phyloP scores from a whole-genome alignment of 1,139 yeast genomes.

The Blastobotrys capitulatus region DNA sequence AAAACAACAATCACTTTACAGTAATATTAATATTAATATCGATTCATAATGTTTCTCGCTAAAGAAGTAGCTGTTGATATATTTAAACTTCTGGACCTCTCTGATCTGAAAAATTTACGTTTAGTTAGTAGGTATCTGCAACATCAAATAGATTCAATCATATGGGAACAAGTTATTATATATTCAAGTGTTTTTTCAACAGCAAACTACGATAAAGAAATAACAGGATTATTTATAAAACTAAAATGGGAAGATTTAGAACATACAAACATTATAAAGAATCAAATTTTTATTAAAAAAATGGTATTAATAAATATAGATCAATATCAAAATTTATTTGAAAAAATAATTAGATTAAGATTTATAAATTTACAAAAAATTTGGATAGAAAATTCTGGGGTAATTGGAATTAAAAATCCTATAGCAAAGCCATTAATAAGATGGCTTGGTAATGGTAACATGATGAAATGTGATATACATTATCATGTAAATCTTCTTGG shows the following conservation, averaged over 20 bases:
- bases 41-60: neutral
- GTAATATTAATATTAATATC: too few species aligned
- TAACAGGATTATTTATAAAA: neutral
- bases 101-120: neutral
- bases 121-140: neutral
- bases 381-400: neutral
- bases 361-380: neutral
- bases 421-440: neutral
- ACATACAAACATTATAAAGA: neutral
- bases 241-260: neutral
- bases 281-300: neutral
- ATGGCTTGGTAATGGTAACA: neutral
- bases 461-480: neutral
- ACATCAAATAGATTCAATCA: neutral
- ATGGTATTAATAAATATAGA: neutral
- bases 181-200: neutral
- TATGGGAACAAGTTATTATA: neutral
- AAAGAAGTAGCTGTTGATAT: neutral
- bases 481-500: neutral
- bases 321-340: neutral
- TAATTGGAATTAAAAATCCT: too few species aligned
- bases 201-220: neutral
- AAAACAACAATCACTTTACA: too few species aligned
- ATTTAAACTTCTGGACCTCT: neutral
- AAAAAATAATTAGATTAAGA: neutral